These are phyloP conservation scores for Phytophthora capsici DNA, from an alignment of 352 stramenopile species.

Conservation along the genomic window DNA sequence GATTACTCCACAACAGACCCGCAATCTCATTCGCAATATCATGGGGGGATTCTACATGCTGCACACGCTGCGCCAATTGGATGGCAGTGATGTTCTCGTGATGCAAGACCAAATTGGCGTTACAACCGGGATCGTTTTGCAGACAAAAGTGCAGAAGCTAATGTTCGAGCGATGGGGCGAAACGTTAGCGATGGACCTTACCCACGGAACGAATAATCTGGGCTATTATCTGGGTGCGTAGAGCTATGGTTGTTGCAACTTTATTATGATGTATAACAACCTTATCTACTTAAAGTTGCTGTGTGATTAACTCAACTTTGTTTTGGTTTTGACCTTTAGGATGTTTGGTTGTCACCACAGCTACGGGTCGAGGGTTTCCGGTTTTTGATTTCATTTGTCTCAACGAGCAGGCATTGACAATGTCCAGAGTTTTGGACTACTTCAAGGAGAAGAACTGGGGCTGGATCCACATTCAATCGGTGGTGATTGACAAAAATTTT, in stretches of 20 bases:
- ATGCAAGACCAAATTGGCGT: conserved; percentile 29
- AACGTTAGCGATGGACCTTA: conserved; percentile 34
- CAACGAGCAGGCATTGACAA: background rate
- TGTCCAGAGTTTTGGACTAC: background rate
- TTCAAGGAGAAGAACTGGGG: background rate
- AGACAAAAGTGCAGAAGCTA: conserved; percentile 23
- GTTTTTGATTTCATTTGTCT: background rate
- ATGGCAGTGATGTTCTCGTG: conserved; percentile 18
- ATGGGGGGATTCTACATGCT: conserved; percentile 14
- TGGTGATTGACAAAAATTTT: background rate
- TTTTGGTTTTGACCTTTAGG: background rate
- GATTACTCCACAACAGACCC: conserved; percentile 16
- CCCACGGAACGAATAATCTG: conserved; percentile 27
- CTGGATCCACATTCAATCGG: background rate
- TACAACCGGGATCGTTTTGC: conserved; percentile 14
- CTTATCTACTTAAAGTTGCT: no score
- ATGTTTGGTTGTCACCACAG: background rate
- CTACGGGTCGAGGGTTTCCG: background rate
- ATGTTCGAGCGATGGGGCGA: conserved; percentile 28
- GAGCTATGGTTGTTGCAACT: background rate
- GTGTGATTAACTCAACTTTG: background rate
- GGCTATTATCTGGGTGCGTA: conserved; percentile 25
- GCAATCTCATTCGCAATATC: conserved; percentile 18
- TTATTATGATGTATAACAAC: background rate
- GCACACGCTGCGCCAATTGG: conserved; percentile 14